A percentile compares a stretch with the other conserved stretches of the same genome.
Conservation (phyloP, 1,284 basidiomycete genomes). For the Ganoderma meredithae region DNA sequence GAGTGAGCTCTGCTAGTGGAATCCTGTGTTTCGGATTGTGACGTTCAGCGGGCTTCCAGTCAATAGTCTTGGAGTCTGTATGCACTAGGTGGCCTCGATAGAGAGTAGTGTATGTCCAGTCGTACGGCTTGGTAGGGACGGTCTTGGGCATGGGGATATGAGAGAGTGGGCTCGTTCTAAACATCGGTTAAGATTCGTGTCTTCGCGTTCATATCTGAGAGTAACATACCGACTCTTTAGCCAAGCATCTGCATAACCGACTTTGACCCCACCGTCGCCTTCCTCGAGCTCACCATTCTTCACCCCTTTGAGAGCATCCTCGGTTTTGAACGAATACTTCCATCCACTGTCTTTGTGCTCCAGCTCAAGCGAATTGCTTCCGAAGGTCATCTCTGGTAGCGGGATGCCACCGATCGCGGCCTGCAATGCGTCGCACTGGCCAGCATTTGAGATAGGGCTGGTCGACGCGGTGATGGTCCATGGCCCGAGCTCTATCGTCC, state of each 20-base stretch:
- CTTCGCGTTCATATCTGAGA: not conserved
- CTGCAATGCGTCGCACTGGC: conserved; percentile 76
- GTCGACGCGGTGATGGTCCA: conserved; percentile 75
- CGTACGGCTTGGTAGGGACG: conserved; percentile 86
- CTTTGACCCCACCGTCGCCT: conserved; percentile 91
- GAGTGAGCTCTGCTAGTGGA: conserved; percentile 84
- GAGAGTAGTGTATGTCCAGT: conserved; percentile 97
- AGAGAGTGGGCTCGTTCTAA: conserved; percentile 70
- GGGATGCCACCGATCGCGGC: conserved; percentile 71
- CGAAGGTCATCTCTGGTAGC: conserved; percentile 97
- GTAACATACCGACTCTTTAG: conserved; percentile 77
- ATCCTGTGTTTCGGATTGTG: conserved; percentile 67
- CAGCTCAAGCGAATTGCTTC: conserved; percentile 81
- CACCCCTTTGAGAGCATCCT: conserved; percentile 77
- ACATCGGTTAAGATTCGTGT: conserved; percentile 18
- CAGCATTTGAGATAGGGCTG: conserved; percentile 79
- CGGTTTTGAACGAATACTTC: conserved; percentile 73
- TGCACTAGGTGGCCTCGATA: conserved; percentile 72
- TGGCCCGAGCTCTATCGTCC: conserved; percentile 67
- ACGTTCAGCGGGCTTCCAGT: conserved; percentile 63
- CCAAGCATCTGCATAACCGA: conserved; percentile 96
- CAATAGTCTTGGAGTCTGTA: conserved; percentile 32
- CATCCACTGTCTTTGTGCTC: conserved; percentile 68
- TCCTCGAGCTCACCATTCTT: conserved; percentile 78
- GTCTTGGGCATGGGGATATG: conserved; percentile 75